Percentiles rank a stretch among this genome's conserved stretches.
These are phyloP conservation scores for Acanthamoeba triangularis DNA, from an alignment of 208 protist genomes.

Conservation along the genomic window DNA sequence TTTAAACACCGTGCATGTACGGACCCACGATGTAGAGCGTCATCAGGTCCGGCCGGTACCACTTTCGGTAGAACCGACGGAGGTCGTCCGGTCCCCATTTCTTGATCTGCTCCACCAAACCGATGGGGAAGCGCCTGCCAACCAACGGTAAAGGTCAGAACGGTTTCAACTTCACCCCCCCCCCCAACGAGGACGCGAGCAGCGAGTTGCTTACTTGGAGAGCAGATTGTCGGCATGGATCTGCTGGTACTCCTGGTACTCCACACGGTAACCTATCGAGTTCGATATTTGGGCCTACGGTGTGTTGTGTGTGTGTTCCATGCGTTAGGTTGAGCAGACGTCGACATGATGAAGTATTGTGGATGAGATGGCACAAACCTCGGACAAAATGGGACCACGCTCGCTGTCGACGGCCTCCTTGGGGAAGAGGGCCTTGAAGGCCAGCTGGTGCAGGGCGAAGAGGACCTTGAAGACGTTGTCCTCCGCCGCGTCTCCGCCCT, in stretches of 20 bases:
- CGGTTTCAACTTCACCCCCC: background rate
- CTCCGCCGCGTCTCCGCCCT: background rate
- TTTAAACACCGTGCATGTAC: background rate
- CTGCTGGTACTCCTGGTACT: conserved; percentile 72
- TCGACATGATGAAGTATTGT: background rate
- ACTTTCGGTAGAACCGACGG: conserved; percentile 70
- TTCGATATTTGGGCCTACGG: conserved; percentile 68
- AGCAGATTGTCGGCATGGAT: conserved; percentile 67
- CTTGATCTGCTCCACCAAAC: conserved; percentile 70
- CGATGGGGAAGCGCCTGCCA: conserved; percentile 61
- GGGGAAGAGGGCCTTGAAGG: conserved; percentile 57
- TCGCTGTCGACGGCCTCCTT: conserved; percentile 53
- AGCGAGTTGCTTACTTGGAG: background rate
- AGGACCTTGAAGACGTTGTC: conserved; percentile 64
- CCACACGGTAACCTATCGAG: conserved; percentile 63
- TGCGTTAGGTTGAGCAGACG: background rate
- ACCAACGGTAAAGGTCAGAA: background rate
- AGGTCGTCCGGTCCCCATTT: conserved; percentile 37
- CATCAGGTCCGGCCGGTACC: conserved; percentile 67
- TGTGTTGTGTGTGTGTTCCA: background rate
- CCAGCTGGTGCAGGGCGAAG: conserved; percentile 58
- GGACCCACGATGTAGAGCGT: conserved; percentile 68
- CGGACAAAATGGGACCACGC: conserved; percentile 63
- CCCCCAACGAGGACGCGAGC: background rate
- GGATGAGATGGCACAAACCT: background rate